phyloP scores from a whole-genome alignment of 2,329 filamentous ascomycete genomes.

The Cercospora zeina region DNA sequence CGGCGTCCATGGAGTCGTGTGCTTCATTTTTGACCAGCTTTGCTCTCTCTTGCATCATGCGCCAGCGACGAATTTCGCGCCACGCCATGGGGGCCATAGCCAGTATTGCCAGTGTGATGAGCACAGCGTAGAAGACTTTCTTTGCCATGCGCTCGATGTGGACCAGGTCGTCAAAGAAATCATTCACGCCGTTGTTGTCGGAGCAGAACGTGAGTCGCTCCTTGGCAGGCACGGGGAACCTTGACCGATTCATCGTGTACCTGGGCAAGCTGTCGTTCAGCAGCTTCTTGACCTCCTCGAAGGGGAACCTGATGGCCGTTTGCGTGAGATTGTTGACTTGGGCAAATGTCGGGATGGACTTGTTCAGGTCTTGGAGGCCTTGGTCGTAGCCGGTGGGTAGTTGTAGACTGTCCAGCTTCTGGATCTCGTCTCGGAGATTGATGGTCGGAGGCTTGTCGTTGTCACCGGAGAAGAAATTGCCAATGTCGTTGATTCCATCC shows the following conservation, averaged over 20 bases:
- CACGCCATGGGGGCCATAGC: conserved; percentile 78
- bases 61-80: conserved; percentile 76
- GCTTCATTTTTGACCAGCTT: conserved; percentile 64
- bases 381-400: conserved; percentile 68
- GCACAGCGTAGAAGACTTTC: conserved; percentile 73
- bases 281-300: conserved; percentile 72
- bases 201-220: conserved; percentile 84
- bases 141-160: conserved; percentile 66
- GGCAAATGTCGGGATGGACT: conserved; percentile 39
- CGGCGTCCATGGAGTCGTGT: conserved; percentile 80
- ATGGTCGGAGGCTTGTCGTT: conserved; percentile 54
- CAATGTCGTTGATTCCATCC: conserved; percentile 49
- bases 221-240: conserved; percentile 83
- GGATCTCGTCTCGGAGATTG: conserved; percentile 65
- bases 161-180: conserved; percentile 77
- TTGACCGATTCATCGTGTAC: conserved; percentile 74
- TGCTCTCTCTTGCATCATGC: conserved; percentile 68
- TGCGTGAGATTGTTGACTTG: conserved; percentile 81
- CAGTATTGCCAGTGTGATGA: conserved; percentile 69
- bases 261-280: conserved; percentile 69
- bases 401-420: conserved; percentile 67
- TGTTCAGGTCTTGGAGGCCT: conserved; percentile 55
- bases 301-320: conserved; percentile 72
- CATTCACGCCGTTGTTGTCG: conserved; percentile 74
- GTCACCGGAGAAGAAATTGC: conserved; percentile 45